Evolutionary conservation across 176 grass and related monocot genomes (phyloP).

Genomic region (Musa troglodytarum): DNA sequence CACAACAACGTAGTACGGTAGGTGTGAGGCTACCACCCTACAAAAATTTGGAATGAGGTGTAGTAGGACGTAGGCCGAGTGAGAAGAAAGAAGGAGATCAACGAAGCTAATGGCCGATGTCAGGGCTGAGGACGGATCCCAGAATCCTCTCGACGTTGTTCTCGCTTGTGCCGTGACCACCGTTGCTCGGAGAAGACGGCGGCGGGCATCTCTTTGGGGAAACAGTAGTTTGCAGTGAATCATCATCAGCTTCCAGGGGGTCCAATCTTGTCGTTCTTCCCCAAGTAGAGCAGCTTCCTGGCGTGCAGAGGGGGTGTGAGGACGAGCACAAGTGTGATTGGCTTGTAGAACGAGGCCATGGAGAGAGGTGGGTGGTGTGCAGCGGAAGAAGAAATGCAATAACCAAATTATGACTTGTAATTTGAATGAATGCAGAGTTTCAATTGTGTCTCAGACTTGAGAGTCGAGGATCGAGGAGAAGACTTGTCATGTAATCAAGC

Average conservation of each 20-base stretch:
- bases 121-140: not conserved
- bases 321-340: not conserved
- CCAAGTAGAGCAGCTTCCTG: not conserved
- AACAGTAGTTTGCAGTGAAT: not conserved
- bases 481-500: too few species aligned
- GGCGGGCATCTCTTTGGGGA: not conserved
- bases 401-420: too few species aligned
- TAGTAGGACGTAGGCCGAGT: too few species aligned
- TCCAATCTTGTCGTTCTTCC: not conserved
- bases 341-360: not conserved
- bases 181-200: not conserved
- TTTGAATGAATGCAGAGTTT: too few species aligned
- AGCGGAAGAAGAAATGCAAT: too few species aligned
- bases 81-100: too few species aligned
- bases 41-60: too few species aligned
- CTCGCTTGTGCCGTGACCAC: not conserved
- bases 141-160: not conserved
- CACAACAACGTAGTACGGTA: too few species aligned
- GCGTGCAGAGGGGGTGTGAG: not conserved
- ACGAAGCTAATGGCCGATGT: not conserved
- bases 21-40: too few species aligned
- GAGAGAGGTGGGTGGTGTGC: not conserved
- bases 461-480: too few species aligned
- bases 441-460: too few species aligned
- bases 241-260: not conserved